Evolutionary conservation across 2,329 filamentous ascomycete genomes (phyloP).

Genomic region (Verruconis gallopava): DNA sequence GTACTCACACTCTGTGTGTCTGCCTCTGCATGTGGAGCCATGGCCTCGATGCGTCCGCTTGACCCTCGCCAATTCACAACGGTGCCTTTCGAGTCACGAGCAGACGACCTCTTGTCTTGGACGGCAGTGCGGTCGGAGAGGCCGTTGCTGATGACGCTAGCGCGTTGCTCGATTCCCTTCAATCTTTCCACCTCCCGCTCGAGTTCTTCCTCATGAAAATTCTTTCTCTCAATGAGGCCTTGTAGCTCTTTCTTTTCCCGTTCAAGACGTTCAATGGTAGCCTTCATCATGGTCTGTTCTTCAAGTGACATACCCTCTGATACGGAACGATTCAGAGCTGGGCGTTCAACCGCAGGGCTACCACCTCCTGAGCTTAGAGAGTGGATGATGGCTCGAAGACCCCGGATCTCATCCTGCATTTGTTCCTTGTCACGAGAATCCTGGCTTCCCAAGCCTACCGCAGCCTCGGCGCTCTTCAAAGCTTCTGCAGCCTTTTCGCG

Average conservation of each 20-base stretch:
- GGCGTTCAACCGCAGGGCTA: conserved; percentile 14
- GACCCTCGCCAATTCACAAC: conserved; percentile 38
- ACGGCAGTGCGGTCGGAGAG: conserved; percentile 34
- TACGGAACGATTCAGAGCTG: conserved; percentile 19
- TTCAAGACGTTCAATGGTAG: conserved; percentile 58
- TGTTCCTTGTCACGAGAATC: conserved; percentile 68
- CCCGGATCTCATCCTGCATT: conserved; percentile 93
- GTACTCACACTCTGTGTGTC: conserved; percentile 42
- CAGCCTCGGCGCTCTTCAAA: conserved; percentile 39
- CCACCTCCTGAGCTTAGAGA: conserved; percentile 69
- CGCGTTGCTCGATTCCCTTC: conserved; percentile 27
- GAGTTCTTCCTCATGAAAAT: conserved; percentile 65
- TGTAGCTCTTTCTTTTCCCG: conserved; percentile 70
- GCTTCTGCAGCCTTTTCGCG: conserved; percentile 64
- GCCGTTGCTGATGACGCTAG: conserved; percentile 41
- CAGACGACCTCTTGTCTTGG: conserved; percentile 40
- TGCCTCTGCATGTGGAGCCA: conserved; percentile 59
- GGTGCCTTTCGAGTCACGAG: conserved; percentile 54
- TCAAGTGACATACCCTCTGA: conserved; percentile 22
- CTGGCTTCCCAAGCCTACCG: conserved; percentile 24
- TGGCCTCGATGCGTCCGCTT: conserved; percentile 36
- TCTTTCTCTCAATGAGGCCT: conserved; percentile 58
- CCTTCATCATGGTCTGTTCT: conserved; percentile 43
- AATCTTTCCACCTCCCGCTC: conserved; percentile 66
- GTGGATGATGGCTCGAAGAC: conserved; percentile 95